Evolutionary conservation across 768 basidiomycete genomes (phyloP).

Genomic region (Clavulina sp.): DNA sequence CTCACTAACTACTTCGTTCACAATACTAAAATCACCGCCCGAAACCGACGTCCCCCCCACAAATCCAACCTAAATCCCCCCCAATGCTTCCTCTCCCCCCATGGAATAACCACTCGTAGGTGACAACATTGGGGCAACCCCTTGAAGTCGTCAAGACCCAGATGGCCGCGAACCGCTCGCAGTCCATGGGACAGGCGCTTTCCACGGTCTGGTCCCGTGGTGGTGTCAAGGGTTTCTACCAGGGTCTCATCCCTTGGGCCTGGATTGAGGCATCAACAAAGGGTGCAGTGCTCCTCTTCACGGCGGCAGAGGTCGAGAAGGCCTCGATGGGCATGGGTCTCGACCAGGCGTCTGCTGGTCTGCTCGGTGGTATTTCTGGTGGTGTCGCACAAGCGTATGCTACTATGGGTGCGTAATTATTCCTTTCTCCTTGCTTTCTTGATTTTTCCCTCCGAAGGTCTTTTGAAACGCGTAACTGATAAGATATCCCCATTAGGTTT

Average conservation of each 20-base stretch:
- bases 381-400: conserved; percentile 97
- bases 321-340: conserved; percentile 45
- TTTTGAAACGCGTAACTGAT: too few species aligned
- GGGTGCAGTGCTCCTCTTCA: conserved; percentile 88
- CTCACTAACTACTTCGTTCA: conserved; percentile 9
- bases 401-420: conserved; percentile 76
- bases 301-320: conserved; percentile 87
- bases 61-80: too few species aligned
- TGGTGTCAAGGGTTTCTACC: conserved; percentile 79
- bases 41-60: too few species aligned
- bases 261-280: conserved; percentile 99
- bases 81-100: too few species aligned
- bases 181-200: conserved; percentile 77
- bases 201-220: conserved; percentile 83
- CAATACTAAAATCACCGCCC: neutral
- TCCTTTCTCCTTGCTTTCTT: conserved; percentile 1
- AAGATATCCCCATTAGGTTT: conserved; percentile 68
- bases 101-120: conserved; percentile 27
- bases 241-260: conserved; percentile 98
- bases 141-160: conserved; percentile 97
- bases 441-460: conserved; percentile 1
- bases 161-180: conserved; percentile 93
- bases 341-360: conserved; percentile 64
- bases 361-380: conserved; percentile 94
- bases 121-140: conserved; percentile 95